Evolutionary conservation across 495 filamentous ascomycete genomes (phyloP), one percentile per base, ranked within the genome.

Genomic region (Cercophora sp.): DNA sequence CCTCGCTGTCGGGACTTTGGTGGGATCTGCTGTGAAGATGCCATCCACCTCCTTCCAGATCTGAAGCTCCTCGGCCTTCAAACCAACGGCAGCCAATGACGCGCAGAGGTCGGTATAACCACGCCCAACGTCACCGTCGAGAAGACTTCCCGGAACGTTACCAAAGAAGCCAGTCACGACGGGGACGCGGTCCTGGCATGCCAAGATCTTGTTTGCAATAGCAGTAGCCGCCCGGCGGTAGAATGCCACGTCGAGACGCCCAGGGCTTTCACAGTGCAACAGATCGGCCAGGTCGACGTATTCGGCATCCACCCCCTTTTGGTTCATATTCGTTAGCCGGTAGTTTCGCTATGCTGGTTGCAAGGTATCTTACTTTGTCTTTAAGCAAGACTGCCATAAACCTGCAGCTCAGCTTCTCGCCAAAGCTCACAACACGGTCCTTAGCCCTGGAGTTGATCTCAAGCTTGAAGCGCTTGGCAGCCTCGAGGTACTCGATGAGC

Each of bases 1-100:
- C 37, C 82, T 75, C 10, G 90, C 90, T 3, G 89, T 90, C 0
- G 89, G 89, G 19, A 96, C 89, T 63, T 94, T 95, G 43, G 84
- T 77, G 1, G 90, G 90, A 60, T 95, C 89, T 18, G 88, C 88
- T 0, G 88, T 93, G 68, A 91, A 94, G 52, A 95, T 92, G 19
- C 89, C 89, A 62, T 93, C 88, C 18, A 95, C 89, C 60, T 95
- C 89, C 70, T 95, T 95, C 88, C 89, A 92, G 6, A 95, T 85
- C 62, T 96, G 90, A 19, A 95, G 75, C 61, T 96, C 90, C 26
- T 84, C 75, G 3, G 88, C 88, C 49, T 79, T 78, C 1, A 89
- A 69, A 18, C 87, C 90, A 3, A 94, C 88, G 5, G 90, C 89
- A 23, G 85, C 80, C 10, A 95, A 69, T 29, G 91, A 88, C 2